phyloP scores from a whole-genome alignment of 2,329 filamentous ascomycete species.

The Alternaria solani region DNA sequence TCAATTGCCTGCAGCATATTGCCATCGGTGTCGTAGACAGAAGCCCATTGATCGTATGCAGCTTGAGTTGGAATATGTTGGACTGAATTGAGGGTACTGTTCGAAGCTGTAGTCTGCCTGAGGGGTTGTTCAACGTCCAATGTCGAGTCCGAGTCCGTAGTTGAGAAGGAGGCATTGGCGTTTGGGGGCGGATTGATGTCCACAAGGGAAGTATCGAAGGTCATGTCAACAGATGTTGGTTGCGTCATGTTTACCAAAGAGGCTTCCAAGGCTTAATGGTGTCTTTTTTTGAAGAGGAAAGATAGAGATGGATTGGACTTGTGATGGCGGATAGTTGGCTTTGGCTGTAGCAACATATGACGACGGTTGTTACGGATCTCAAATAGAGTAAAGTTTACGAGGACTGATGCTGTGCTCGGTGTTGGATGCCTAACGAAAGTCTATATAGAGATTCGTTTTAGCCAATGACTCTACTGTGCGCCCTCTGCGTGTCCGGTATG shows the following conservation, averaged over 20 bases:
- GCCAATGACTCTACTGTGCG: conserved; percentile 22
- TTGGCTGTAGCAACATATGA: background rate
- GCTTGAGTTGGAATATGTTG: conserved; percentile 51
- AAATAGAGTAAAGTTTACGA: conserved; percentile 15
- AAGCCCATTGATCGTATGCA: conserved; percentile 61
- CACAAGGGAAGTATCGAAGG: conserved; percentile 51
- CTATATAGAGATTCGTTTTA: conserved; percentile 26
- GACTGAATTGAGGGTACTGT: conserved; percentile 25
- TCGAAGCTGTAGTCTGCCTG: conserved; percentile 14
- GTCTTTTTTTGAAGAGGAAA: background rate
- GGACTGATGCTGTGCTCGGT: conserved; percentile 5
- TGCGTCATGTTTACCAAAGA: conserved; percentile 42
- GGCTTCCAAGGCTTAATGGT: background rate
- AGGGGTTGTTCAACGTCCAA: conserved; percentile 28
- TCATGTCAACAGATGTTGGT: conserved; percentile 45
- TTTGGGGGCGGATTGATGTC: conserved; percentile 37
- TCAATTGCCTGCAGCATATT: conserved; percentile 73
- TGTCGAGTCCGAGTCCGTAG: conserved; percentile 45
- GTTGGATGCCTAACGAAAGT: conserved; percentile 22
- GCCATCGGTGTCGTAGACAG: conserved; percentile 70
- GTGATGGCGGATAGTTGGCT: background rate
- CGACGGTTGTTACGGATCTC: background rate
- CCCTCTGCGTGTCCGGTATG: conserved; percentile 27
- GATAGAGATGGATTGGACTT: background rate
- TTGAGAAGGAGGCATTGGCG: conserved; percentile 45